Conservation (phyloP, 1,139 yeast species). For the Wickerhamomyces sp. region DNA sequence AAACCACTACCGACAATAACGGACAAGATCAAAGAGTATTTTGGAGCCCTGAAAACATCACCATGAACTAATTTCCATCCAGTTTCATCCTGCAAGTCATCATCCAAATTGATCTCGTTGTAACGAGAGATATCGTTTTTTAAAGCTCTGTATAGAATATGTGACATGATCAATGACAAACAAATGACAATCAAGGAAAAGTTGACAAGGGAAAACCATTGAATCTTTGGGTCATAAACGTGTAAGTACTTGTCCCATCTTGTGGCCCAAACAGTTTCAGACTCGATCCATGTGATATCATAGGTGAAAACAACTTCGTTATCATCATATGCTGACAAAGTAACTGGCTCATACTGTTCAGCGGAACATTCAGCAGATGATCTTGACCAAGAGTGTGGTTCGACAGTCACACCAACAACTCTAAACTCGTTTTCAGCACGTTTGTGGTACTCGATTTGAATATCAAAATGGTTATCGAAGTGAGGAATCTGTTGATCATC, state of each 20-base stretch:
- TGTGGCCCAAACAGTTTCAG: slow-evolving; percentile 89
- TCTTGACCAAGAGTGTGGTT: slow-evolving; percentile 60
- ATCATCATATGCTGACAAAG: slow-evolving; percentile 33
- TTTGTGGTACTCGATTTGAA: slow-evolving; percentile 75
- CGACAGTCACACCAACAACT: slow-evolving; percentile 85
- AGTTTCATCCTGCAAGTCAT: slow-evolving; percentile 85
- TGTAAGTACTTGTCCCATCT: slow-evolving; percentile 98
- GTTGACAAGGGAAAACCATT: slow-evolving; percentile 89
- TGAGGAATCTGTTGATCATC: slow-evolving; percentile 43
- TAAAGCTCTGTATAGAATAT: slow-evolving; percentile 73
- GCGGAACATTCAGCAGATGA: slow-evolving; percentile 29
- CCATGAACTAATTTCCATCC: slow-evolving; percentile 98
- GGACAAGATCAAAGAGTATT: slow-evolving; percentile 64
- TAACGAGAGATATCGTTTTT: slow-evolving; percentile 83
- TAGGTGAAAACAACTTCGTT: slow-evolving; percentile 52
- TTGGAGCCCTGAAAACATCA: slow-evolving; percentile 88
- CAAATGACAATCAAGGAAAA: slow-evolving; percentile 77
- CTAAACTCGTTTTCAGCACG: slow-evolving; percentile 66
- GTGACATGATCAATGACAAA: slow-evolving; percentile 73
- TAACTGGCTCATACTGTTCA: slow-evolving; percentile 37
- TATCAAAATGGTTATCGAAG: slow-evolving; percentile 76
- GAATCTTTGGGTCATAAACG: slow-evolving; percentile 86
- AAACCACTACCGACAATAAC: slow-evolving; percentile 84
- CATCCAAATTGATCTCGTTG: slow-evolving; percentile 75
- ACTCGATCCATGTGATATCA: slow-evolving; percentile 59